Evolutionary conservation across 192 early-diverging fungal genomes (phyloP), one percentile per base, ranked within the genome.

Genomic region (Podila minutissima): DNA sequence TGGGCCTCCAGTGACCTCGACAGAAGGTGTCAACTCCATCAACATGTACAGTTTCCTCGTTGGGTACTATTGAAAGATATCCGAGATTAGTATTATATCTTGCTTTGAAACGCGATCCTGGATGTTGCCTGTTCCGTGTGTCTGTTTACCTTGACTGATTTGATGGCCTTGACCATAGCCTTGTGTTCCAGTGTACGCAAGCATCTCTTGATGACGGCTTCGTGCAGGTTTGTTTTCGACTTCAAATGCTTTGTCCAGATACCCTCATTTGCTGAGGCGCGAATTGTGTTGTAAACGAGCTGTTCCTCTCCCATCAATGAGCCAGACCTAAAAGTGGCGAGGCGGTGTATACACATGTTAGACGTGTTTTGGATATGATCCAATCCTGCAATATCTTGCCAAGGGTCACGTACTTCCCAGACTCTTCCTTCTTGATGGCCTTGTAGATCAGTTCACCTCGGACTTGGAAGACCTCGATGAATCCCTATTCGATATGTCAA

Each of bases 41-140:
- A 98, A 86, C 94, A 99, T 97, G 70, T 97, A 97, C 24, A 95
- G 85, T 64, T 96, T 97, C 64, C 92, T 91, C 11, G 93, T 95
- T 8, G 96, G 94, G 75, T 89, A 89, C 90, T 93, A 70, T 46
- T 46, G 41, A 55, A 71, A 17, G 53, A 10, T 22, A 0, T n/a
- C 4, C n/a, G 50, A 55, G 6, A 55, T 55, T 9, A 24, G 53
- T 75, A 46, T 24, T 3, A 17, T 19, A 37, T 37, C 3, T 28
- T 37, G 10, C 20, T 22, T 83, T 13, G 33, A 35, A 32, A 75
- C n/a, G 51, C 19, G 22, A 24, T 9, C 50, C 19, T 53, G 17
- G 41, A 46, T 55, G 20, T 55, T 55, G 53, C n/a, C 41, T 2
- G 3, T 64, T 37, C 28, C 22, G 41, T 46, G 41, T 31, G 2